Conservation (phyloP, 2,329 filamentous ascomycete genomes). For the Chaetomium sp. region DNA sequence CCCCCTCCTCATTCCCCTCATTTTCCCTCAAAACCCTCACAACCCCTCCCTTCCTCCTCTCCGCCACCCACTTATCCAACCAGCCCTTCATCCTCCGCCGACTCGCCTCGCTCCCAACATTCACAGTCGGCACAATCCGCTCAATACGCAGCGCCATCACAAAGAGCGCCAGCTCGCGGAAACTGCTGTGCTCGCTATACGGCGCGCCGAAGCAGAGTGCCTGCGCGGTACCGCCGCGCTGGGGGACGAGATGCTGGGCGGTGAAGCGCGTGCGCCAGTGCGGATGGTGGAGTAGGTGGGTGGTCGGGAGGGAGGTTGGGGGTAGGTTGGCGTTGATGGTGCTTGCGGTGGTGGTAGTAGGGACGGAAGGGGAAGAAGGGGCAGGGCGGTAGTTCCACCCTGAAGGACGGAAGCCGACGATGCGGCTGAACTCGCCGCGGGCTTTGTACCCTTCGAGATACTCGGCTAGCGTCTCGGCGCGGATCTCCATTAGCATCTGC, state of each 20-base stretch:
- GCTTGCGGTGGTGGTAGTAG: background rate
- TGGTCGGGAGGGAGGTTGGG: constrained; percentile 43
- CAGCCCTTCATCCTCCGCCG: constrained; percentile 57
- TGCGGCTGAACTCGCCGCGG: constrained; percentile 62
- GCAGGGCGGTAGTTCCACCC: constrained; percentile 89
- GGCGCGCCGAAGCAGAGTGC: constrained; percentile 89
- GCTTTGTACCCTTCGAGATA: constrained; percentile 76
- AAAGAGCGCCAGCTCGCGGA: constrained; percentile 90
- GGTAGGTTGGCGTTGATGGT: constrained; percentile 50
- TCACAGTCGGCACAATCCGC: constrained; percentile 88
- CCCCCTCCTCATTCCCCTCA: constrained; percentile 31
- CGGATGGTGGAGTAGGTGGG: constrained; percentile 48
- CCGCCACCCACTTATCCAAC: constrained; percentile 56
- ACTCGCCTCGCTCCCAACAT: constrained; percentile 56
- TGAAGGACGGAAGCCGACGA: constrained; percentile 86
- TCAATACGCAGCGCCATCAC: constrained; percentile 81
- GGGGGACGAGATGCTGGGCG: constrained; percentile 66
- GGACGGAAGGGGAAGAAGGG: constrained; percentile 33
- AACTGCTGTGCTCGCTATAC: constrained; percentile 93
- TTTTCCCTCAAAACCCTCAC: constrained; percentile 37
- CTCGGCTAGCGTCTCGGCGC: constrained; percentile 81
- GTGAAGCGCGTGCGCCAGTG: constrained; percentile 72
- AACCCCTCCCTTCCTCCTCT: constrained; percentile 50
- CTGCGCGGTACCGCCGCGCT: constrained; percentile 75
- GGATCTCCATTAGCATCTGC: constrained; percentile 92